Base-by-base conservation (phyloP, 306 rosid genomes). In the Quercus gilva region DNA sequence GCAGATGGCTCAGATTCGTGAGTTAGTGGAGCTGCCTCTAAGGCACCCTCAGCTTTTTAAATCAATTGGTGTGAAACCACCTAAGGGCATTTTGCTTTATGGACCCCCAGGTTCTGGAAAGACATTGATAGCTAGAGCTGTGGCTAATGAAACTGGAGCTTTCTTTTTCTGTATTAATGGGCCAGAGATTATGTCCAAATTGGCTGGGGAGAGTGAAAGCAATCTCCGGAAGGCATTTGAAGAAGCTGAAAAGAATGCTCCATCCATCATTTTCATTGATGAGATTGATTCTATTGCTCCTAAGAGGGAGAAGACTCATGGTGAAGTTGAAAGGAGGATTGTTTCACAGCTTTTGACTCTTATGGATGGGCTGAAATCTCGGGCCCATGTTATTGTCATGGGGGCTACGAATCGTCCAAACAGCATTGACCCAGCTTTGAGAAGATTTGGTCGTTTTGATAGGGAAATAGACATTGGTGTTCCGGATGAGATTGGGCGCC, bases 201-300 rank as follows among this genome's bases (percentile, higher is more conserved):
- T 90, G 69, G 92, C 94, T 45, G 92, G 94, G 55, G 94, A 90
- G 82, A 90, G 94, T 82, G 92, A 90, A 87, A 90, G 94, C 79
- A 90, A 88, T 78, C 92, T 90, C 56, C 79, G 92, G 77, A 90
- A 88, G 79, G 94, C 94, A 57, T 90, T 90, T 83, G 92, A 90
- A 81, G 94, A 90, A 74, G 94, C 94, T 15, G 92, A 90, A 75
- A 90, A 88, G 84, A 90, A 90, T 85, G 94, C 94, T 43, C 94
- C 94, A 7, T 86, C 94, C 57, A 90, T 90, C 75, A 90, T 90
- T 79, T 90, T 90, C 58, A 90, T 90, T 71, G 94, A 90, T 82
- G 94, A 90, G 81, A 0, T 90, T 28, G 94, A 90, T 69, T 90
- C 91, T 60, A 90, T 90, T 80, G 94, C 94, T 71, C 94, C 94